These are phyloP conservation scores for Pyrenopolyporus hunteri DNA, from an alignment of 495 filamentous ascomycete species.

Conservation along the genomic window DNA sequence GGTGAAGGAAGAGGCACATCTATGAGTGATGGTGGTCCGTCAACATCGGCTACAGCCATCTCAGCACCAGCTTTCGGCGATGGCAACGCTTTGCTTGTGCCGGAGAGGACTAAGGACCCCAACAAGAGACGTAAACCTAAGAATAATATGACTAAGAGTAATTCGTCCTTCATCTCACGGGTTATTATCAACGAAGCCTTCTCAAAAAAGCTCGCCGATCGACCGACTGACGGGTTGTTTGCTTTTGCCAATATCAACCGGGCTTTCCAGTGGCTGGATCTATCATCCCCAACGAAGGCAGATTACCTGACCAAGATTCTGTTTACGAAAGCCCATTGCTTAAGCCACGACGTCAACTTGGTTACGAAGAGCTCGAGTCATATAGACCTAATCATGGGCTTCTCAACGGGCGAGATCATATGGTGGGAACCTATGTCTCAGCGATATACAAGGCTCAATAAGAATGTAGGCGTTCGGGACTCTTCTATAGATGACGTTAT, in stretches of 20 bases:
- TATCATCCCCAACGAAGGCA: slow-evolving; percentile 65
- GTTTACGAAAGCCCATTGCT: slow-evolving; percentile 92
- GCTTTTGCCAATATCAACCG: slow-evolving; percentile 95
- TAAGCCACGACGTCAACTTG: slow-evolving; percentile 92
- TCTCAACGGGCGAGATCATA: slow-evolving; percentile 93
- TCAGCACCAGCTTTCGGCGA: slow-evolving; percentile 81
- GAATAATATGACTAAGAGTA: slow-evolving; percentile 96
- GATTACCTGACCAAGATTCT: slow-evolving; percentile 94
- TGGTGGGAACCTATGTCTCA: slow-evolving; percentile 99
- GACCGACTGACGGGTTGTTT: slow-evolving; percentile 77
- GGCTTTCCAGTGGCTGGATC: slow-evolving; percentile 76
- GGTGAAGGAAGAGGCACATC: slow-evolving; percentile 52
- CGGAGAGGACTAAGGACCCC: slow-evolving; percentile 70
- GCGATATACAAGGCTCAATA: slow-evolving; percentile 94
- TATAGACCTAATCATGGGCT: slow-evolving; percentile 92
- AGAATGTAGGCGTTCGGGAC: slow-evolving; percentile 66
- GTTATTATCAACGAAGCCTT: slow-evolving; percentile 90
- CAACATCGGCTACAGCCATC: slow-evolving; percentile 42
- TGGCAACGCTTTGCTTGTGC: slow-evolving; percentile 73
- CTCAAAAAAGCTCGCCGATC: slow-evolving; percentile 77
- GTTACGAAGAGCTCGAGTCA: slow-evolving; percentile 79
- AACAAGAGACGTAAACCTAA: slow-evolving; percentile 88
- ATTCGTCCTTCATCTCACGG: slow-evolving; percentile 93
- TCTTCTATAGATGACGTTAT: background rate
- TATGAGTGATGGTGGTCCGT: slow-evolving; percentile 46